A percentile compares a stretch with the other conserved stretches of the same genome.
These are phyloP conservation scores for Taiozyma onychis DNA, from an alignment of 1,139 yeast genomes.

Conservation along the genomic window DNA sequence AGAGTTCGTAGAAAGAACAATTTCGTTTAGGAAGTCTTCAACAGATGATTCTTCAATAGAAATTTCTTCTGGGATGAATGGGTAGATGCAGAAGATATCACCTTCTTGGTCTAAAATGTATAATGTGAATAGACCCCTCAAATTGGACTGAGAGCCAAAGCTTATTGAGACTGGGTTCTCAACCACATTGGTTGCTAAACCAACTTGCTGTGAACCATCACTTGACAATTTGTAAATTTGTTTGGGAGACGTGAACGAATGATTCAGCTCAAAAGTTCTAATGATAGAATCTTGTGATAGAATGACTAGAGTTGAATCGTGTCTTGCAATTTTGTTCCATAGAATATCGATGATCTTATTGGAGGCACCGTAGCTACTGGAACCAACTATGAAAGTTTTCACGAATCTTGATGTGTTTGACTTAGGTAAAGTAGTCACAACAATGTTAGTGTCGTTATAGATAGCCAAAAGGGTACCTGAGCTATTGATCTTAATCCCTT, in stretches of 20 bases:
- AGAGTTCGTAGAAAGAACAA: conserved; percentile 28
- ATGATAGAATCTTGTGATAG: conserved; percentile 32
- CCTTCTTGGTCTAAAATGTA: conserved; percentile 46
- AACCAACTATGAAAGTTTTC: conserved; percentile 20
- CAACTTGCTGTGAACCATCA: conserved; percentile 24
- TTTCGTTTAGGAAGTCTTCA: conserved; percentile 36
- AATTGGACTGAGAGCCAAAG: conserved; percentile 38
- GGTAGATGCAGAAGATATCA: conserved; percentile 49
- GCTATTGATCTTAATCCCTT: conserved; percentile 30
- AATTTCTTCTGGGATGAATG: conserved; percentile 44
- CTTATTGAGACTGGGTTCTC: conserved; percentile 38
- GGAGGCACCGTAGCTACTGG: conserved; percentile 2
- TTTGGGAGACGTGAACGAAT: conserved; percentile 24
- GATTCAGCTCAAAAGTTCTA: conserved; percentile 31
- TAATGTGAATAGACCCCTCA: conserved; percentile 39
- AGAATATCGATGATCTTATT: conserved; percentile 24
- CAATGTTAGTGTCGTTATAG: conserved; percentile 30
- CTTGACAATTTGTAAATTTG: conserved; percentile 19
- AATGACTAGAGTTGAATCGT: conserved; percentile 36
- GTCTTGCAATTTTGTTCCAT: conserved; percentile 41
- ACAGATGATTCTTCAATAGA: conserved; percentile 31
- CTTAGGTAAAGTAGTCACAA: conserved; percentile 28
- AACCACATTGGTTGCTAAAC: conserved; percentile 23
- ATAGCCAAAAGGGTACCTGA: conserved; percentile 38
- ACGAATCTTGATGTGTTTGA: conserved; percentile 10